Evolutionary conservation across 2,329 filamentous ascomycete genomes (phyloP).

Genomic region (Fusarium hainanense): DNA sequence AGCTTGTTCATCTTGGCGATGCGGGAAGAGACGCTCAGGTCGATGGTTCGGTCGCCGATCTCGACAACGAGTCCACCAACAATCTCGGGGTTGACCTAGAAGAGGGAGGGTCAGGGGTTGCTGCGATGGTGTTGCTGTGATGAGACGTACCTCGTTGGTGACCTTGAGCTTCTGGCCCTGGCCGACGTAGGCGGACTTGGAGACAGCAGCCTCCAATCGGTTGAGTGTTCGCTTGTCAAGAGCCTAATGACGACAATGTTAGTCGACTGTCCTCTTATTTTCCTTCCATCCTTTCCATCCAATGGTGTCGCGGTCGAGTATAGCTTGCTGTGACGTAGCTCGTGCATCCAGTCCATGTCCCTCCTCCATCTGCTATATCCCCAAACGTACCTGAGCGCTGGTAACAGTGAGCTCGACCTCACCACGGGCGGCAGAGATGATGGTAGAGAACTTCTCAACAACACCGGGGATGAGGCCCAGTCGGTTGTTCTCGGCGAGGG

Average conservation of each 20-base stretch:
- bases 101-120: slow-evolving; percentile 28
- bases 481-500: slow-evolving; percentile 96
- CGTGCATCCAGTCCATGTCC: slow-evolving; percentile 4
- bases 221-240: slow-evolving; percentile 88
- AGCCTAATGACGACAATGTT: slow-evolving; percentile 61
- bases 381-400: slow-evolving; percentile 79
- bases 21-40: slow-evolving; percentile 94
- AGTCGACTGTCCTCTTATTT: slow-evolving; percentile 19
- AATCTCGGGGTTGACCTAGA: slow-evolving; percentile 91
- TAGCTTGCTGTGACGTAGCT: slow-evolving; percentile 26
- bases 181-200: slow-evolving; percentile 89
- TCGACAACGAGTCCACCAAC: slow-evolving; percentile 94
- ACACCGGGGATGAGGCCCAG: slow-evolving; percentile 84
- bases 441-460: slow-evolving; percentile 83
- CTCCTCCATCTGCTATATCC: slow-evolving; percentile 1
- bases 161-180: slow-evolving; percentile 99
- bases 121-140: background rate
- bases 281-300: slow-evolving; percentile 8
- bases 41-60: slow-evolving; percentile 97
- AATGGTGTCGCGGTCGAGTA: slow-evolving; percentile 1
- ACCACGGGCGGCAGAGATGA: slow-evolving; percentile 90
- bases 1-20: slow-evolving; percentile 99
- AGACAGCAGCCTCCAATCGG: slow-evolving; percentile 86
- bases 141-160: slow-evolving; percentile 77
- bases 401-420: slow-evolving; percentile 95